These are phyloP conservation scores for Rhizophora apiculata DNA, from an alignment of 345 rosid genomes.

Conservation along the genomic window DNA sequence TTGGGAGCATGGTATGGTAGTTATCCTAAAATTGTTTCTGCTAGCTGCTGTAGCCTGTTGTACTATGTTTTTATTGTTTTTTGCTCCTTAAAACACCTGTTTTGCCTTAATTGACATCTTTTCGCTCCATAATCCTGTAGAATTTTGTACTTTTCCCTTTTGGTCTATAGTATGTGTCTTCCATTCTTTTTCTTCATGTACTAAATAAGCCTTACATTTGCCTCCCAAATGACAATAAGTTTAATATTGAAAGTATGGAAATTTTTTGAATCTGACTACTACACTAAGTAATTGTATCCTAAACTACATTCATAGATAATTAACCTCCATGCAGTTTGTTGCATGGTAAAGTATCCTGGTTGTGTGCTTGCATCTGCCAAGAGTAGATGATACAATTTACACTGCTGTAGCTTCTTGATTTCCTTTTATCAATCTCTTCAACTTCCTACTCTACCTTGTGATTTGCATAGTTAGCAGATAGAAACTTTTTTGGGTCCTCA, in stretches of 20 bases:
- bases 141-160: neutral
- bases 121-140: neutral
- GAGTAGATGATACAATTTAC: neutral
- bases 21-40: neutral
- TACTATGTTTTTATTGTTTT: neutral
- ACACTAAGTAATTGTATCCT: no score
- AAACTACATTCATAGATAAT: neutral
- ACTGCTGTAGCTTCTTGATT: neutral
- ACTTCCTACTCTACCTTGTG: neutral
- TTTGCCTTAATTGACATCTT: neutral
- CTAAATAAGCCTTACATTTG: neutral
- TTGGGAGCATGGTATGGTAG: conserved; percentile 93
- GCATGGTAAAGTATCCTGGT: neutral
- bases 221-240: no score
- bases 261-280: no score
- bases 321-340: neutral
- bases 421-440: neutral
- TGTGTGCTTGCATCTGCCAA: neutral
- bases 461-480: neutral
- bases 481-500: neutral
- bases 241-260: no score
- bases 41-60: neutral
- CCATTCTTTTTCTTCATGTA: neutral
- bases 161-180: neutral
- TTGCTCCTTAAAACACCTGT: neutral